Percentiles rank a stretch among this genome's conserved stretches.
Conservation (phyloP, 208 protist species). For the Naegleria lovaniensis region DNA sequence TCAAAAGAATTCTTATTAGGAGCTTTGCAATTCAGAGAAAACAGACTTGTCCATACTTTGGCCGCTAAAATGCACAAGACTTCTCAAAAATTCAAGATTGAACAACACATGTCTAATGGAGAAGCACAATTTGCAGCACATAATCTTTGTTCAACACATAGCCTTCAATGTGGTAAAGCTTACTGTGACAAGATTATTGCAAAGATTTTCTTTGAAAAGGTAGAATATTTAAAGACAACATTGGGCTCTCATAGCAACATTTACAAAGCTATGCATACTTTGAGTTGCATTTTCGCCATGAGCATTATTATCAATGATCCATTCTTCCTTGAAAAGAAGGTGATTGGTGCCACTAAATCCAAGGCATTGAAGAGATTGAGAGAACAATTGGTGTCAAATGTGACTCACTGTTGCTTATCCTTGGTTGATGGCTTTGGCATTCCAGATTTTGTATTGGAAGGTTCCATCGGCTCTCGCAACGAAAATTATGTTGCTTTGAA, state of each 20-base stretch:
- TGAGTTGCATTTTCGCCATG: background rate
- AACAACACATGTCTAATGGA: background rate
- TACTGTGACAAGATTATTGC: constrained; percentile 12
- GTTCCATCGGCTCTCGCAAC: constrained; percentile 41
- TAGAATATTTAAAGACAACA: background rate
- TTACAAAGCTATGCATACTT: background rate
- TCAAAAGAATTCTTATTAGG: background rate
- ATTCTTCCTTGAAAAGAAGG: background rate
- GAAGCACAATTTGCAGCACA: background rate
- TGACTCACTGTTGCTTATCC: constrained; percentile 7
- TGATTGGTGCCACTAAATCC: background rate
- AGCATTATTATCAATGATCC: background rate
- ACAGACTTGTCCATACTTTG: background rate
- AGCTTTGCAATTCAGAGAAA: constrained; percentile 1
- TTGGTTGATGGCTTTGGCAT: constrained; percentile 53
- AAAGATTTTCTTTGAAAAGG: background rate
- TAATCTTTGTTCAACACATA: background rate
- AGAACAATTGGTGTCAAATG: background rate
- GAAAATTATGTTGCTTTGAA: background rate
- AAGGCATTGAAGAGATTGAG: constrained; percentile 8
- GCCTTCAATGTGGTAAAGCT: background rate
- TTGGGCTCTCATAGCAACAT: background rate
- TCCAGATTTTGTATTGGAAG: constrained; percentile 45
- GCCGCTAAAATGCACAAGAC: background rate
- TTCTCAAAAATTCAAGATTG: background rate